These are phyloP conservation scores for Leishmania tarentolae DNA, from an alignment of 208 protist genomes.

Conservation along the genomic window DNA sequence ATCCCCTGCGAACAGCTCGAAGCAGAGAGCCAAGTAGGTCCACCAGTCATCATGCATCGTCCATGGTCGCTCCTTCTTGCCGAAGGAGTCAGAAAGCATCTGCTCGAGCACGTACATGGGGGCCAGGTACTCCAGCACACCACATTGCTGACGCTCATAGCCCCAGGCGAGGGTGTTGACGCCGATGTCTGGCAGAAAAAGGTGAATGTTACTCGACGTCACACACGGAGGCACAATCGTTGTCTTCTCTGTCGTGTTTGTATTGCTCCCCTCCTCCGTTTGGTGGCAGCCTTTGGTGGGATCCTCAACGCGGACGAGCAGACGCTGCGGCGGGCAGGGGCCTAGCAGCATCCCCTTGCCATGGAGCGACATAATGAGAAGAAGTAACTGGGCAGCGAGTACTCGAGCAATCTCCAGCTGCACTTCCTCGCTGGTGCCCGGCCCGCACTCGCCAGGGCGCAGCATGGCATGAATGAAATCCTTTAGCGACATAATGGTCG, in stretches of 20 bases:
- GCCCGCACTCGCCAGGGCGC: constrained; percentile 22
- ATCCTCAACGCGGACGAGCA: constrained; percentile 68
- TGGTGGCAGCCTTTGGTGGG: constrained; percentile 17
- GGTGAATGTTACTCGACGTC: constrained; percentile 50
- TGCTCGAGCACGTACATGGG: constrained; percentile 72
- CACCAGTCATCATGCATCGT: constrained; percentile 86
- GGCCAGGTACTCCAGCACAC: constrained; percentile 83
- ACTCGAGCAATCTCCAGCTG: constrained; percentile 66
- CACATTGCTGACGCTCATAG: constrained; percentile 87
- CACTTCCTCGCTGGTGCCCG: constrained; percentile 42
- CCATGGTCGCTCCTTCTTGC: constrained; percentile 50
- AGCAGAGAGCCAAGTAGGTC: constrained; percentile 73
- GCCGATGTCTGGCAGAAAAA: constrained; percentile 71
- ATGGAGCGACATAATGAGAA: constrained; percentile 73
- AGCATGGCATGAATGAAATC: constrained; percentile 73
- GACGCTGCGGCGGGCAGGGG: constrained; percentile 62
- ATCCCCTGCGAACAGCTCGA: constrained; percentile 74
- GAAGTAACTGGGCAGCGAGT: constrained; percentile 64
- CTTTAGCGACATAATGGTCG: constrained; percentile 68
- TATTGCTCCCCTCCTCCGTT: constrained; percentile 13
- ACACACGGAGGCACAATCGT: constrained; percentile 22
- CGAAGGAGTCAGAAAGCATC: constrained; percentile 52
- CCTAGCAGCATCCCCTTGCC: constrained; percentile 84
- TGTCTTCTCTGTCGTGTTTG: constrained; percentile 18
- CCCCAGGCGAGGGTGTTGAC: constrained; percentile 71